phyloP scores from a whole-genome alignment of 2,329 filamentous ascomycete genomes.

The Ceratocystiopsis sp. region DNA sequence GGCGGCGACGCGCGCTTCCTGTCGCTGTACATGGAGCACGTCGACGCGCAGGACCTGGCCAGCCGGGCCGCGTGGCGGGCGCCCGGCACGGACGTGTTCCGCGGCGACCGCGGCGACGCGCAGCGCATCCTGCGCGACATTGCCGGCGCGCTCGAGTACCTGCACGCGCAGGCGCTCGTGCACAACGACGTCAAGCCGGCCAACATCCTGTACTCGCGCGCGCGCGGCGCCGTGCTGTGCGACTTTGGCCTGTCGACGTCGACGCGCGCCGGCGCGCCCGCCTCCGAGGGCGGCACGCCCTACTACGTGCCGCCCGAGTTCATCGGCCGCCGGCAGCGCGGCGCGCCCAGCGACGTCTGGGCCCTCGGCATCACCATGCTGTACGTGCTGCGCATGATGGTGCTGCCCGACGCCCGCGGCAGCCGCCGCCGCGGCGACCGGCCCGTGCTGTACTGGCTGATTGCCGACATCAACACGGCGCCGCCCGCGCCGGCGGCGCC shows the following conservation, averaged over 20 bases:
- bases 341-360: slow-evolving; percentile 40
- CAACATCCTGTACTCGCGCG: slow-evolving; percentile 42
- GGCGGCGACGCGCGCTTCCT: slow-evolving; percentile 43
- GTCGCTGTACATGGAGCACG: slow-evolving; percentile 44
- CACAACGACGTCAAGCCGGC: slow-evolving; percentile 48
- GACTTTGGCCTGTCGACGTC: slow-evolving; percentile 41
- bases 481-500: slow-evolving; percentile 11
- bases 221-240: slow-evolving; percentile 41
- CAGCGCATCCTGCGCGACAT: slow-evolving; percentile 36
- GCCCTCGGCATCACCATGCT: slow-evolving; percentile 44
- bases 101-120: slow-evolving; percentile 31
- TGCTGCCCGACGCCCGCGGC: slow-evolving; percentile 36
- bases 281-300: slow-evolving; percentile 37
- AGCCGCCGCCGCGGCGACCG: slow-evolving; percentile 27
- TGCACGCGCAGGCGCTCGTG: slow-evolving; percentile 34
- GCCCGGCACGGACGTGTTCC: slow-evolving; percentile 29
- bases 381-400: slow-evolving; percentile 37
- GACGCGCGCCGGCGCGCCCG: slow-evolving; percentile 20
- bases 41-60: slow-evolving; percentile 37
- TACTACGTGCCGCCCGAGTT: slow-evolving; percentile 47
- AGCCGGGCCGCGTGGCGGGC: slow-evolving; percentile 32
- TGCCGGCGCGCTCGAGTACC: slow-evolving; percentile 34
- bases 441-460: slow-evolving; percentile 36
- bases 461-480: slow-evolving; percentile 32
- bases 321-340: slow-evolving; percentile 35